Evolutionary conservation across 2,329 filamentous ascomycete species (phyloP).

Genomic region (Teratosphaeriaceae sp.): DNA sequence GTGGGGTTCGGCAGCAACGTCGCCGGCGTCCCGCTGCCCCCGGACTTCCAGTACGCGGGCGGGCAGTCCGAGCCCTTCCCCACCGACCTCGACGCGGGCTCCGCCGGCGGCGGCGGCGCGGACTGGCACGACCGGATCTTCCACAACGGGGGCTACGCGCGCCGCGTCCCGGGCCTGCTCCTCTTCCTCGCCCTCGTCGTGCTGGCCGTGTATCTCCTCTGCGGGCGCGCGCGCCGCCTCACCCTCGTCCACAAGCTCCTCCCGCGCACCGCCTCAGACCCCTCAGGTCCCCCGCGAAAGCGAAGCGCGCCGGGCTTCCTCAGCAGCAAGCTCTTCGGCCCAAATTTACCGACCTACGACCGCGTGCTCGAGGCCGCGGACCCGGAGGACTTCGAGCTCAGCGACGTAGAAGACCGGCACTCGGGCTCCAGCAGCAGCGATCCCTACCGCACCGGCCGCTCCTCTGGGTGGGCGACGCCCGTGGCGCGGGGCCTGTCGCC

Average conservation of each 20-base stretch:
- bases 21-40: slow-evolving; percentile 37
- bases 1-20: slow-evolving; percentile 92
- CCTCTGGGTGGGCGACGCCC: slow-evolving; percentile 63
- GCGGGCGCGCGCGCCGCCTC: slow-evolving; percentile 68
- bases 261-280: slow-evolving; percentile 40
- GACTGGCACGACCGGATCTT: slow-evolving; percentile 57
- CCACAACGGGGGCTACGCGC: slow-evolving; percentile 54
- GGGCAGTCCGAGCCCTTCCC: slow-evolving; percentile 40
- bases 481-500: slow-evolving; percentile 25
- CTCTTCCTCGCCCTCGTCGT: slow-evolving; percentile 70
- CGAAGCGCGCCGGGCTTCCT: slow-evolving; percentile 19
- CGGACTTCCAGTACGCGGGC: slow-evolving; percentile 79
- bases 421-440: slow-evolving; percentile 14
- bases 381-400: slow-evolving; percentile 70
- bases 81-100: slow-evolving; percentile 34
- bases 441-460: slow-evolving; percentile 40
- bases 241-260: slow-evolving; percentile 50
- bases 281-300: slow-evolving; percentile 26
- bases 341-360: slow-evolving; percentile 54
- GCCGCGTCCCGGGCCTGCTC: slow-evolving; percentile 65
- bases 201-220: slow-evolving; percentile 64
- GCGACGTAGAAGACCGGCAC: slow-evolving; percentile 48
- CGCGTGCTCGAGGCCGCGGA: slow-evolving; percentile 77
- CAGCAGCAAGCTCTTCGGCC: slow-evolving; percentile 56
- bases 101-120: slow-evolving; percentile 38